Evolutionary conservation across 331 rosid species (phyloP).

Genomic region (Phaseolus coccineus): DNA sequence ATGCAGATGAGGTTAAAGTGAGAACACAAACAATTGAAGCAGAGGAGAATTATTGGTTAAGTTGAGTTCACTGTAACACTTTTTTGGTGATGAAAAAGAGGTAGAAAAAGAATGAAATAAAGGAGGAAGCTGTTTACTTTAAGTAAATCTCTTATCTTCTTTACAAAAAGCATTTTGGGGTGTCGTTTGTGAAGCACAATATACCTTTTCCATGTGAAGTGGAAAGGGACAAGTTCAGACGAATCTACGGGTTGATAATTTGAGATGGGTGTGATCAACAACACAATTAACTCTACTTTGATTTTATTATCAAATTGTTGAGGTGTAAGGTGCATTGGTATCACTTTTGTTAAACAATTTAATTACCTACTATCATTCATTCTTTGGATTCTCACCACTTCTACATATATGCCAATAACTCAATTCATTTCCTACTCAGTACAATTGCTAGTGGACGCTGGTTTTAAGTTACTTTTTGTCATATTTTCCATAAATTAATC

Average conservation of each 20-base stretch:
- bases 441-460: not conserved
- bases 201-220: constrained; percentile 41
- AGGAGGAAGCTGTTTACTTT: constrained; percentile 37
- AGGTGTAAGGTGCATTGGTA: constrained; percentile 37
- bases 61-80: constrained; percentile 34
- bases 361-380: constrained; percentile 15
- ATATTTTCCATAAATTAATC: no score
- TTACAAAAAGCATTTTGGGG: constrained; percentile 47
- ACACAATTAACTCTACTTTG: constrained; percentile 31
- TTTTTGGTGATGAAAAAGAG: constrained; percentile 47
- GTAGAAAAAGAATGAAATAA: constrained; percentile 22
- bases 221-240: constrained; percentile 41
- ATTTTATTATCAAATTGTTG: constrained; percentile 34
- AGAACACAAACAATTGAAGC: not conserved
- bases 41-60: constrained; percentile 32
- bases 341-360: constrained; percentile 40
- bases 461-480: not conserved
- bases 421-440: not conserved
- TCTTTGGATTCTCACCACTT: constrained; percentile 24
- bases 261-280: constrained; percentile 15
- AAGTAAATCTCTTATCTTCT: constrained; percentile 49
- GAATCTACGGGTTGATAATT: constrained; percentile 26
- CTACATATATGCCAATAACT: not conserved
- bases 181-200: constrained; percentile 50
- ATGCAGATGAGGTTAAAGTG: constrained; percentile 34